Percentiles rank a stretch among this genome's conserved stretches.
phyloP scores from a whole-genome alignment of 257 asterid genomes.

The Salvia hispanica region DNA sequence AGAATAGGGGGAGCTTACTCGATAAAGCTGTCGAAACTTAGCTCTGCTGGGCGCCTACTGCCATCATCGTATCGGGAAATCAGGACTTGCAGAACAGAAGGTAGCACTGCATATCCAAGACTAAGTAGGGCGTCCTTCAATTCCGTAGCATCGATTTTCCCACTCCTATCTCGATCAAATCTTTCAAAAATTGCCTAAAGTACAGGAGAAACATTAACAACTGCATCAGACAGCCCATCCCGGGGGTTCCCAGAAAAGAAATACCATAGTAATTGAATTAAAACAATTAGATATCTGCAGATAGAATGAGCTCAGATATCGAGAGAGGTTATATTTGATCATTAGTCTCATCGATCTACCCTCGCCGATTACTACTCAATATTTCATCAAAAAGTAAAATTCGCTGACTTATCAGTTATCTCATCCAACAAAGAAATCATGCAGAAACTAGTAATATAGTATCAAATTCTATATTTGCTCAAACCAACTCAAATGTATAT shows the following conservation, averaged over 20 bases:
- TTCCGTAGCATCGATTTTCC: slow-evolving; percentile 75
- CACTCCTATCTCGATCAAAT: slow-evolving; percentile 80
- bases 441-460: background rate
- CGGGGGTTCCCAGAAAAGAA: background rate
- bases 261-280: background rate
- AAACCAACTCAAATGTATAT: background rate
- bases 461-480: background rate
- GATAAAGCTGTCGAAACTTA: slow-evolving; percentile 72
- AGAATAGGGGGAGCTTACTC: slow-evolving; percentile 58
- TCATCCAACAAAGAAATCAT: background rate
- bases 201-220: background rate
- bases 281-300: background rate
- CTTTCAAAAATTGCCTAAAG: slow-evolving; percentile 68
- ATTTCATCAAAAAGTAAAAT: slow-evolving; percentile 3
- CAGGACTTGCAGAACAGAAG: slow-evolving; percentile 70
- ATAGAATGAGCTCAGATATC: background rate
- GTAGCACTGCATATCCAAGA: slow-evolving; percentile 79
- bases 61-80: slow-evolving; percentile 76
- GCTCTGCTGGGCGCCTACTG: slow-evolving; percentile 58
- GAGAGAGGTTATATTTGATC: background rate
- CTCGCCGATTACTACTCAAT: background rate
- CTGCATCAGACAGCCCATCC: background rate
- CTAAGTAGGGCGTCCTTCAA: slow-evolving; percentile 73
- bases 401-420: background rate
- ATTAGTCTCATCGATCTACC: slow-evolving; percentile 1